Conservation (phyloP, 306 rosid species). For the Malus sylvestris region DNA sequence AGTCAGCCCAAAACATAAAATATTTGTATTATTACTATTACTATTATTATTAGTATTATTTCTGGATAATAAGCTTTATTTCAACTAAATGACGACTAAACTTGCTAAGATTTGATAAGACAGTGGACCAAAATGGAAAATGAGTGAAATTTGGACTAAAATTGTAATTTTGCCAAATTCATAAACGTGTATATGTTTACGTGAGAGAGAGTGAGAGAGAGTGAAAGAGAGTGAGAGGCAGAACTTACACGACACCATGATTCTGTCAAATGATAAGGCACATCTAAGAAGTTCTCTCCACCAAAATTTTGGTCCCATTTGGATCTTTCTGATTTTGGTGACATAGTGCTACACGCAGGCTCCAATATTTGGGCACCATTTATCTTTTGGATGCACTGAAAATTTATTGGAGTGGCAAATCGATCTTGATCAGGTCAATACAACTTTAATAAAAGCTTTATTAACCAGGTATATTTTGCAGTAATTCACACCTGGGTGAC, state of each 20-base stretch:
- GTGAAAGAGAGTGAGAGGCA: neutral
- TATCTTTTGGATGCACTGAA: constrained; percentile 30
- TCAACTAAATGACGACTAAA: too few species aligned
- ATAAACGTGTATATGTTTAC: too few species aligned
- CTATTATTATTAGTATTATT: too few species aligned
- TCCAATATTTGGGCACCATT: constrained; percentile 22
- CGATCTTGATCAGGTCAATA: neutral
- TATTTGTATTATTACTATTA: too few species aligned
- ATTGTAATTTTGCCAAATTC: too few species aligned
- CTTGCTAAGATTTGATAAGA: too few species aligned
- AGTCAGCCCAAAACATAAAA: too few species aligned
- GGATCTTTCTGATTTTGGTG: constrained; percentile 8
- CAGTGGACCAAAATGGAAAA: too few species aligned
- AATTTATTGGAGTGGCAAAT: neutral
- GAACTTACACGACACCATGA: neutral
- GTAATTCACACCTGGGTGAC: neutral
- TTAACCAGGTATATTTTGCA: neutral
- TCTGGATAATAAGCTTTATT: too few species aligned
- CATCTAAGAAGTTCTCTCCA: neutral
- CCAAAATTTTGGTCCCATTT: neutral
- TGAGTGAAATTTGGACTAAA: too few species aligned
- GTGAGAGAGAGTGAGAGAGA: neutral
- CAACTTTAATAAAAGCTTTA: neutral
- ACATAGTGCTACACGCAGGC: constrained; percentile 19
- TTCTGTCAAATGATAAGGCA: neutral